Base-by-base conservation (phyloP, 2,329 filamentous ascomycete genomes). In the Penicillium fuscoglaucum region DNA sequence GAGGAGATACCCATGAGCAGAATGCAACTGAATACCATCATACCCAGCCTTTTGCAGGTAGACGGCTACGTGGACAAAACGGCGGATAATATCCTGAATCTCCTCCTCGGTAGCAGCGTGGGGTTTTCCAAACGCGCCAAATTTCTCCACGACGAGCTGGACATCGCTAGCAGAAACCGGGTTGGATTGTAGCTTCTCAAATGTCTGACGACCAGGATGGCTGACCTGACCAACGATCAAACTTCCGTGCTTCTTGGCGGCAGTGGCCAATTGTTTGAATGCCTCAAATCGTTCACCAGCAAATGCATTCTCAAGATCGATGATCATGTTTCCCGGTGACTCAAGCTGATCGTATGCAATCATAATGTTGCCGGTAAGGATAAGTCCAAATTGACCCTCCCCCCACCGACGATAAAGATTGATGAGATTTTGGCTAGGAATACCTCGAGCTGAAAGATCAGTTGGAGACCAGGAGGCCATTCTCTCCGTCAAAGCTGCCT, bases 401-500 rank as follows among this genome's bases (percentile, higher is more conserved):
- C 52, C 52, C 52, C 52, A 54, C 13, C 46, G 53, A 43, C 54
- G 54, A 72, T 89, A 89, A 41, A 85, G 74, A 33, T 85, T 82
- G 65, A 84, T 78, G 21, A 84, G 66, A 55, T 82, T 76, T 61
- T 80, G 78, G 13, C 78, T 78, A 7, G 84, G 82, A 5, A 87
- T 73, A 26, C 83, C 82, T 43, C 87, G 80, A 4, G 78, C 78
- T 24, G 80, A 72, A 9, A 83, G 64, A 56, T 84, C 78, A 26
- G 79, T 79, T 7, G 81, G 76, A 58, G 83, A 79, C 84, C 84
- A 90, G 6, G 82, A 84, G 0, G 85, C 83, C 15, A 89, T 74
- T 8, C 81, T 77, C 70, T 90, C 87, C 2, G 83, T 84, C 87
- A 90, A 89, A 43, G 87, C 83, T 6, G 78, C 85, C 72, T 90